These are phyloP conservation scores for Fomitopsis pinicola DNA, from an alignment of 1,284 basidiomycete species.

Conservation along the genomic window DNA sequence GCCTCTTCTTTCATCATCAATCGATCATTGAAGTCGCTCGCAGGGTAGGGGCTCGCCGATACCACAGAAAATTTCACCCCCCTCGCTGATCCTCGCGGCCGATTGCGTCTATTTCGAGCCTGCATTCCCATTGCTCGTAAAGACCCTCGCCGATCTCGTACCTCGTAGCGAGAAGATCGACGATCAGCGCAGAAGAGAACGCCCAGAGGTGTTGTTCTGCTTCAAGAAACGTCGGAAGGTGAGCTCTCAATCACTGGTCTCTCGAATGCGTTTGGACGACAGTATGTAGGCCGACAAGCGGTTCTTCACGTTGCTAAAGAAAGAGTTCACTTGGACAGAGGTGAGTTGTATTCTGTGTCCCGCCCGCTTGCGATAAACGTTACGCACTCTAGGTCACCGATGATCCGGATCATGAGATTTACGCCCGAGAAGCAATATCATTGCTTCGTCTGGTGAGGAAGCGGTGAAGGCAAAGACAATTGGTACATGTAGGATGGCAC, in stretches of 20 bases:
- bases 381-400: slow-evolving; percentile 28
- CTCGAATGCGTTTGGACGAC: neutral
- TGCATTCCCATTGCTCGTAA: slow-evolving; percentile 85
- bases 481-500: too few species aligned
- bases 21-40: slow-evolving; percentile 7
- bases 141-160: slow-evolving; percentile 71
- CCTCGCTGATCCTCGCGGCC: slow-evolving; percentile 77
- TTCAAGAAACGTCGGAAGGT: slow-evolving; percentile 94
- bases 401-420: slow-evolving; percentile 33
- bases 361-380: neutral
- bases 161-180: slow-evolving; percentile 18
- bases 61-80: slow-evolving; percentile 39
- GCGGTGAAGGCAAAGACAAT: neutral
- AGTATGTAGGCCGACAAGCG: slow-evolving; percentile 77
- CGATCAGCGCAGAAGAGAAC: slow-evolving; percentile 12
- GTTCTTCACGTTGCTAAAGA: slow-evolving; percentile 82
- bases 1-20: slow-evolving; percentile 2
- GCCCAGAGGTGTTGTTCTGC: slow-evolving; percentile 80
- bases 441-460: slow-evolving; percentile 30
- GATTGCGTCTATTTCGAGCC: slow-evolving; percentile 97
- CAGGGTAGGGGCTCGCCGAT: slow-evolving; percentile 50
- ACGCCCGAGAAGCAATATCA: slow-evolving; percentile 37
- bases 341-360: slow-evolving; percentile 30
- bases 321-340: slow-evolving; percentile 76
- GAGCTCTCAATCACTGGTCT: slow-evolving; percentile 1